Evolutionary conservation across 371 early-diverging fungal genomes (phyloP), one percentile per base, ranked within the genome.

Genomic region (Chytridium lagenaria): DNA sequence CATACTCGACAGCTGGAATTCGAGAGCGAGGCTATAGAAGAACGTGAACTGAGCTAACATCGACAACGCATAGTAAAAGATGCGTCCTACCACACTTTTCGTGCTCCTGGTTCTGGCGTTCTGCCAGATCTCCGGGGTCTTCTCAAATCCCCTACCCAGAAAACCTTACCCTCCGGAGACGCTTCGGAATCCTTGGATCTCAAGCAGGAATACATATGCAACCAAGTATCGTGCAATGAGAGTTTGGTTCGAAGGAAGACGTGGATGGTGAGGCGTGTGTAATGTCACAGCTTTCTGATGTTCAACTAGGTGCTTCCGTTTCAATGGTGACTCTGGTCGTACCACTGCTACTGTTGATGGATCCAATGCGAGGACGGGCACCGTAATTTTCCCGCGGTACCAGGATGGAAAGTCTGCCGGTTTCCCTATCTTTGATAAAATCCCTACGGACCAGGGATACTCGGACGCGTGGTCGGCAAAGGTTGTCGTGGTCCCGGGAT

Each of bases 401-500:
- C 55, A 5, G 55, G 26, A 55, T 26, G 55, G 55, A 55, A 55
- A 16, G 23, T 15, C 26, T 55, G 55, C 55, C 10, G 55, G 55
- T 15, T 7, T 15, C 55, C 55, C 55, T 15, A 55, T 55, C 55
- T 55, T 55, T 28, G 30, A 28, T 26, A 23, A 10, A 10, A 7
- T 55, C 26, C 55, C 55, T 55, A 15, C 55, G 10, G 10, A 7
- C 26, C 10, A 10, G 10, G 55, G 30, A 23, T 55, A 55, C 55
- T 55, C 55, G 5, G 55, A 55, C 26, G 55, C 55, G 16, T 55
- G 55, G 55, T 55, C 55, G 16, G 55, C 55, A 10, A 55, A 55
- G 26, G 55, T 55, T 16, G 55, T 55, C 23, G 26, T 26, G 16
- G 55, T 55, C 26, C 55, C 55, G 5, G 7, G 23, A 23, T 55